Percentiles rank a stretch among this genome's conserved stretches.
phyloP scores from a whole-genome alignment of 495 filamentous ascomycete genomes.

The Aspergillus sparsus region DNA sequence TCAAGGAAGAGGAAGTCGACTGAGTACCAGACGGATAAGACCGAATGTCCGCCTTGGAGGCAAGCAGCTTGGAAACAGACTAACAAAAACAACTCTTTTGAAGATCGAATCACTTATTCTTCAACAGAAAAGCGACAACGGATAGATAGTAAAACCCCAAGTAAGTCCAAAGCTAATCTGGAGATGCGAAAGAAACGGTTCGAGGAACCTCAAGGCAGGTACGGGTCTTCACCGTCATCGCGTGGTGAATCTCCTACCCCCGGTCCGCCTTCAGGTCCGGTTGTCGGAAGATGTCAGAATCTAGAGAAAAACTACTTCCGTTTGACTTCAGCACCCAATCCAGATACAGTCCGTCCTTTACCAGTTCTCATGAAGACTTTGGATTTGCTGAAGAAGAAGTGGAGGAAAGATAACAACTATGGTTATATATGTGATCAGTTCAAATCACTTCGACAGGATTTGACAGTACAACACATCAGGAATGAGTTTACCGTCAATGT shows the following conservation, averaged over 20 bases:
- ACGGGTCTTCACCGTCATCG: conserved; percentile 43
- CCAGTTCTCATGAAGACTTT: conserved; percentile 77
- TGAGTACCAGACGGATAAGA: conserved; percentile 54
- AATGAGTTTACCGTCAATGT: conserved; percentile 93
- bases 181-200: conserved; percentile 90
- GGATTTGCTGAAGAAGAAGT: conserved; percentile 88
- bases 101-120: conserved; percentile 73
- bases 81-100: conserved; percentile 63
- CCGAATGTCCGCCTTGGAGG: conserved; percentile 68
- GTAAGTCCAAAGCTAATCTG: conserved; percentile 86
- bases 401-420: conserved; percentile 92
- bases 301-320: conserved; percentile 95
- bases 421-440: conserved; percentile 98
- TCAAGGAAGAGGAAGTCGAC: conserved; percentile 80
- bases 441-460: conserved; percentile 96
- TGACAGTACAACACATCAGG: conserved; percentile 96
- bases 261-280: conserved; percentile 64
- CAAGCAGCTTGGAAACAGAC: conserved; percentile 65
- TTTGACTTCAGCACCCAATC: conserved; percentile 83
- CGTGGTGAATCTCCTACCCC: conserved; percentile 61
- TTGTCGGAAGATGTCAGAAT: conserved; percentile 80
- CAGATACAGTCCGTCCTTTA: conserved; percentile 84
- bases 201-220: conserved; percentile 61
- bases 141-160: conserved; percentile 54
- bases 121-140: conserved; percentile 61